phyloP scores from a whole-genome alignment of 192 early-diverging fungal genomes.

The Linnemannia exigua region DNA sequence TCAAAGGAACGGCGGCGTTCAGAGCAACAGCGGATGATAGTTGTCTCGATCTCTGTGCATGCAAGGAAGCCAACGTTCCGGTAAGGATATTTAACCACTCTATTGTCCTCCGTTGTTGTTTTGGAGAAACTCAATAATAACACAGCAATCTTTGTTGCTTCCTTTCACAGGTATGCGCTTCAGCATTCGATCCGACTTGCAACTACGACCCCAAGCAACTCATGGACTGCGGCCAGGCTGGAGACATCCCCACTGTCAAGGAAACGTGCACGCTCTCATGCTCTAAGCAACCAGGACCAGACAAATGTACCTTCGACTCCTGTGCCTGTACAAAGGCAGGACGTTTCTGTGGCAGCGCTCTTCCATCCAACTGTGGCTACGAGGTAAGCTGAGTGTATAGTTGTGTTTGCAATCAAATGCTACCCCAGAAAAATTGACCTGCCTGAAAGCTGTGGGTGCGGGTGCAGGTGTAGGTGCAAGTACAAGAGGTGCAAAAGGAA shows the following conservation, averaged over 20 bases:
- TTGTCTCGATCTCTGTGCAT: background rate
- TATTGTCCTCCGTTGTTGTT: background rate
- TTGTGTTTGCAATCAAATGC: background rate
- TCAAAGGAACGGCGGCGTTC: background rate
- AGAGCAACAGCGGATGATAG: background rate
- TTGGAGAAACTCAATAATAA: too few species aligned
- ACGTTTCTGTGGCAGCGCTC: background rate
- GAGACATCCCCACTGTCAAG: background rate
- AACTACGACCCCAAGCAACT: background rate
- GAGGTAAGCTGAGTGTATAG: background rate
- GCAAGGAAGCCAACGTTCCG: background rate
- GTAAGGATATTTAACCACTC: background rate
- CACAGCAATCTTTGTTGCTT: background rate
- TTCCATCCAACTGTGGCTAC: conserved; percentile 4
- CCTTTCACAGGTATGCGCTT: background rate
- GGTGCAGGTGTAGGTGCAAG: background rate
- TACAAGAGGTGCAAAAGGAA: background rate
- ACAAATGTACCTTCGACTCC: background rate
- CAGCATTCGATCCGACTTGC: background rate
- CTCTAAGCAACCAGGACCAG: background rate
- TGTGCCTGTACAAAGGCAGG: background rate
- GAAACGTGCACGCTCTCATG: background rate
- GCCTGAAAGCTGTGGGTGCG: too few species aligned
- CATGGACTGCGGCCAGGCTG: background rate
- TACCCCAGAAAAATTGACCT: background rate